Conservation (phyloP, 75 land plant genomes). For the Azolla pinnata region DNA sequence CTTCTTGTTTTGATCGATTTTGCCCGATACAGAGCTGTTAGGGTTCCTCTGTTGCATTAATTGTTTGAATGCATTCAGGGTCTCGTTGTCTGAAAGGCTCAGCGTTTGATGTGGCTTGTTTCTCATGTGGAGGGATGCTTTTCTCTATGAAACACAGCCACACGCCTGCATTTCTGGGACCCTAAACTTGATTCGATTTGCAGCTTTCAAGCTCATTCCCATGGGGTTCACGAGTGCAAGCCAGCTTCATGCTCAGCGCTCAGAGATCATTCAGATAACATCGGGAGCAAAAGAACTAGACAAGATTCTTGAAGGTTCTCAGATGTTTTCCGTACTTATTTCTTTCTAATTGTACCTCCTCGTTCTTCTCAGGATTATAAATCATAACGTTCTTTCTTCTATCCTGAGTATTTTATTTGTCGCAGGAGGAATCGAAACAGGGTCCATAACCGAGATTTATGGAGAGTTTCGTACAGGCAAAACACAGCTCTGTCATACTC, state of each 20-base stretch:
- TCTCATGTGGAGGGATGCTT: neutral
- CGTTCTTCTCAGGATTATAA: too few species aligned
- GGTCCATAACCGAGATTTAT: constrained; percentile 42
- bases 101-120: too few species aligned
- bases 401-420: too few species aligned
- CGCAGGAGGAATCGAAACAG: constrained; percentile 29
- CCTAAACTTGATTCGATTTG: too few species aligned
- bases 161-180: too few species aligned
- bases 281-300: constrained; percentile 94
- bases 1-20: too few species aligned
- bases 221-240: constrained; percentile 94
- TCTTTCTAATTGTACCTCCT: neutral
- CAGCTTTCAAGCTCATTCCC: constrained; percentile 93
- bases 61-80: too few species aligned
- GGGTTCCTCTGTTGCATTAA: too few species aligned
- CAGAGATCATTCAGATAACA: constrained; percentile 84
- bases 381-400: too few species aligned
- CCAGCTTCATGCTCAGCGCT: constrained; percentile 86
- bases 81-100: too few species aligned
- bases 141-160: neutral
- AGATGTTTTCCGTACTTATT: neutral
- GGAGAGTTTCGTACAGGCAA: constrained; percentile 39
- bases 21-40: too few species aligned
- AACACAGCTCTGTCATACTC: constrained; percentile 36
- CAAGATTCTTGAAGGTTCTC: constrained; percentile 69